A percentile compares a stretch with the other conserved stretches of the same genome.
phyloP scores from a whole-genome alignment of 2,329 filamentous ascomycete species.

The Colletotrichum melonis region DNA sequence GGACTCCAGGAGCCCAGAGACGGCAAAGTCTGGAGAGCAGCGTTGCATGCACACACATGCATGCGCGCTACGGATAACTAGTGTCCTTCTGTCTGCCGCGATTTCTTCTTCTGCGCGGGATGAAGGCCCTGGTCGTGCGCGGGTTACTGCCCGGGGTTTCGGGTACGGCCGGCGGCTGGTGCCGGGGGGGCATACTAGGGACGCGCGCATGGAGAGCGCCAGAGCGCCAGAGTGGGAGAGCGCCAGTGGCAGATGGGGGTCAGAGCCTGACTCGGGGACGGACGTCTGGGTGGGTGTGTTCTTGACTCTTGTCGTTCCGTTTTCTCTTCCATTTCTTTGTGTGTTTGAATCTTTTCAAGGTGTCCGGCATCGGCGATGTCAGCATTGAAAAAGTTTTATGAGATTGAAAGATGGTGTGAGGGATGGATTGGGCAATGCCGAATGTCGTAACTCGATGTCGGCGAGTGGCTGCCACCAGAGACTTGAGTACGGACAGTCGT shows the following conservation, averaged over 20 bases:
- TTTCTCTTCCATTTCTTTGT: neutral
- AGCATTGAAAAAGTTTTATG: neutral
- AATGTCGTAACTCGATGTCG: neutral
- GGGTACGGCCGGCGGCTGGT: constrained; percentile 7
- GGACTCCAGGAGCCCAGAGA: neutral
- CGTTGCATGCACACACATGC: constrained; percentile 6
- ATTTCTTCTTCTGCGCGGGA: neutral
- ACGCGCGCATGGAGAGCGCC: no score
- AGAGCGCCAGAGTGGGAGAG: no score
- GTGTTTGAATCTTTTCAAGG: neutral
- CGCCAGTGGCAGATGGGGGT: neutral
- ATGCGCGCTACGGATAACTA: neutral
- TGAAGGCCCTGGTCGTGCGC: neutral
- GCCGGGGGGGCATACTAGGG: neutral
- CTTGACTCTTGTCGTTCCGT: neutral
- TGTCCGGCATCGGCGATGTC: neutral
- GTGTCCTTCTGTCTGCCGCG: neutral
- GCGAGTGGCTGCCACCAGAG: no score
- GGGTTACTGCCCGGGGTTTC: neutral
- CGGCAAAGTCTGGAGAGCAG: neutral
- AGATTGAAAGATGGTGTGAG: neutral
- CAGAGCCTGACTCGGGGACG: neutral
- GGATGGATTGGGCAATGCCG: neutral
- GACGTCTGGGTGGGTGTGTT: neutral
- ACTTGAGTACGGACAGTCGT: neutral